Base-by-base conservation (phyloP, 108 stramenopile genomes). In the Cyclotella cryptica region DNA sequence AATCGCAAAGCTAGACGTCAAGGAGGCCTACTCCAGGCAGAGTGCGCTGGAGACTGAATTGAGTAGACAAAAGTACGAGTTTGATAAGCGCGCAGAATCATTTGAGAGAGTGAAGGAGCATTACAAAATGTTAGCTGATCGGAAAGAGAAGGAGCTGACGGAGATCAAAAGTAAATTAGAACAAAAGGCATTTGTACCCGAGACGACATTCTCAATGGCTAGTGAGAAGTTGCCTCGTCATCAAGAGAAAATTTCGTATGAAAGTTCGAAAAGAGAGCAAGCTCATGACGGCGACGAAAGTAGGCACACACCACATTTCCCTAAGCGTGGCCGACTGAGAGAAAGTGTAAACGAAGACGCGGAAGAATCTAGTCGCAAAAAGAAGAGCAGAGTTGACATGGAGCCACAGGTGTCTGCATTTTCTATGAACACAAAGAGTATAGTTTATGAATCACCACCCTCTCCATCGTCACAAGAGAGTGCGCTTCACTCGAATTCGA, bases 81-180 rank as follows among this genome's bases (percentile, higher is more conserved):
- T 75, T 29, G 68, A 81, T 18, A 69, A 51, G 74, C 68, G 43
- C 24, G 28, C 35, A 52, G 71, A 72, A 40, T 76, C 74, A 13
- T 71, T 72, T 60, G 74, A 72, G 27, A 72, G 64, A 53, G 74
- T 66, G 42, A 76, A 76, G 41, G 74, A 72, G 42, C 58, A 67
- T 19, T 72, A 76, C 42, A 58, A 71, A 35, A 61, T 9, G 12
- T 41, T 63, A 15, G 15, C 71, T 17, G 49, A 57, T 15, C 22
- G 35, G 39, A 78, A 71, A 41, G 53, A 66, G 52, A 0, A 52
- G 28, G 81, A 82, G 57, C 19, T 76, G 58, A 64, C 17, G 21
- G 49, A 66, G 11, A 51, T 29, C 5, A 82, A 72, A 60, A 39
- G 43, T 15, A 39, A 64, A 12, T 65, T 53, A 30, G 60, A 71